These are phyloP conservation scores for Curvularia verruculosa DNA, from an alignment of 2,329 filamentous ascomycete species.

Conservation along the genomic window DNA sequence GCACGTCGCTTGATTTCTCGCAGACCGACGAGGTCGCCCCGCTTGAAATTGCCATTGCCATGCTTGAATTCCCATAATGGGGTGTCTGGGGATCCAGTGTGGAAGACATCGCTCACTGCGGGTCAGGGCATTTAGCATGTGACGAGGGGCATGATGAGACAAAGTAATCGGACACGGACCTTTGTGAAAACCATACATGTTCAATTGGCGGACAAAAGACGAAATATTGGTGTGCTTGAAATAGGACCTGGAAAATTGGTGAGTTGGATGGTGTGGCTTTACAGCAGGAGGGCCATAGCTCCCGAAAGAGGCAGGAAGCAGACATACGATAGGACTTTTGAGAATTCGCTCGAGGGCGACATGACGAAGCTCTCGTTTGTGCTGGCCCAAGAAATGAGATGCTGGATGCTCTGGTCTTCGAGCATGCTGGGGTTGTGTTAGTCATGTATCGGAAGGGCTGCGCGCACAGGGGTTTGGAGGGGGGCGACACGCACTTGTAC, in stretches of 20 bases:
- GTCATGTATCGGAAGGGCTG: slow-evolving; percentile 18
- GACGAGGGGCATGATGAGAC: not conserved
- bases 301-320: too few relatives aligned
- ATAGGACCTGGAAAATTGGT: slow-evolving; percentile 74
- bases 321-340: slow-evolving; percentile 93
- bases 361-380: slow-evolving; percentile 98
- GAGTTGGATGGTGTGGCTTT: slow-evolving; percentile 33
- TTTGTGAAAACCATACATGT: slow-evolving; percentile 99
- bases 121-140: slow-evolving; percentile 9
- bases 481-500: slow-evolving; percentile 76
- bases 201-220: slow-evolving; percentile 95
- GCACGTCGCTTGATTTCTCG: slow-evolving; percentile 95
- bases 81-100: slow-evolving; percentile 90
- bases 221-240: slow-evolving; percentile 99
- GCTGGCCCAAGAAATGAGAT: slow-evolving; percentile 94
- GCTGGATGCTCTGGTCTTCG: slow-evolving; percentile 89
- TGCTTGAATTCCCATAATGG: slow-evolving; percentile 99
- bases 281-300: slow-evolving; percentile 30
- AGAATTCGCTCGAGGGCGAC: slow-evolving; percentile 96
- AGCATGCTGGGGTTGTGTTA: slow-evolving; percentile 74
- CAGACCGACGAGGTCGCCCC: slow-evolving; percentile 87
- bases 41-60: slow-evolving; percentile 94
- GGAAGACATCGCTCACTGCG: slow-evolving; percentile 95
- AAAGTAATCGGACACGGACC: slow-evolving; percentile 58
- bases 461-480: slow-evolving; percentile 4